Base-by-base conservation (phyloP, 2,329 filamentous ascomycete genomes). In the Phaeosphaeriaceae sp. region DNA sequence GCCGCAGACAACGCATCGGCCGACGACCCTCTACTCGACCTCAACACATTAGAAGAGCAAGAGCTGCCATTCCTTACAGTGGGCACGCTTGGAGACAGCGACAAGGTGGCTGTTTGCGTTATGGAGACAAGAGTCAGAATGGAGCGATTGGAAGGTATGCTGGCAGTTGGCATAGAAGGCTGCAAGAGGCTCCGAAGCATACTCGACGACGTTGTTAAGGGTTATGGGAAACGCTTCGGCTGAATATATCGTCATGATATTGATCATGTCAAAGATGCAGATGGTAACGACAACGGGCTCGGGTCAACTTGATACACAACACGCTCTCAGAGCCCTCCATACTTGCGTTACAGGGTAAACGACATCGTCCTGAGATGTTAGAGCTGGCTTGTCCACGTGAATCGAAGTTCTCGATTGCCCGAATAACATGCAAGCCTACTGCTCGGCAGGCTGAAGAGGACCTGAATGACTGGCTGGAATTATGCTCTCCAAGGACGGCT, bases 41-140 rank as follows among this genome's bases (percentile, higher is more conserved):
- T 96, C 28, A 96, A 94, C 76, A 85, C 83, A 19, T 83, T 90
- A 67, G 92, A 96, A 78, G 92, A 96, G 79, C 88, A 91, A 75
- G 95, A 99, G 76, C 80, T 99, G 64, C 95, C 95, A 0, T 93
- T 91, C 68, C 77, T 98, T 67, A 98, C 94, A 0, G 88, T 97
- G 0, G 95, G 88, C 0, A 97, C 93, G 1, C 82, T 93, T 21
- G 91, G 92, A 1, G 85, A 84, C 6, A 88, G 84, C 49, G 92
- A 94, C 73, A 89, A 89, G 68, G 89, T 98, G 1, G 89, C 87
- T 2, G 90, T 94, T 7, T 79, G 97, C 63, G 86, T 94, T 13
- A 91, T 96, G 84, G 95, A 98, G 83, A 95, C 90, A 55, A 88
- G 92, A 49, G 89, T 97, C n/a, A 91, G 96, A 78, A 87, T 91